A percentile compares a stretch with the other conserved stretches of the same genome.
These are phyloP conservation scores for Arthrobotrys megalospora DNA, from an alignment of 2,329 filamentous ascomycete genomes.

Conservation along the genomic window DNA sequence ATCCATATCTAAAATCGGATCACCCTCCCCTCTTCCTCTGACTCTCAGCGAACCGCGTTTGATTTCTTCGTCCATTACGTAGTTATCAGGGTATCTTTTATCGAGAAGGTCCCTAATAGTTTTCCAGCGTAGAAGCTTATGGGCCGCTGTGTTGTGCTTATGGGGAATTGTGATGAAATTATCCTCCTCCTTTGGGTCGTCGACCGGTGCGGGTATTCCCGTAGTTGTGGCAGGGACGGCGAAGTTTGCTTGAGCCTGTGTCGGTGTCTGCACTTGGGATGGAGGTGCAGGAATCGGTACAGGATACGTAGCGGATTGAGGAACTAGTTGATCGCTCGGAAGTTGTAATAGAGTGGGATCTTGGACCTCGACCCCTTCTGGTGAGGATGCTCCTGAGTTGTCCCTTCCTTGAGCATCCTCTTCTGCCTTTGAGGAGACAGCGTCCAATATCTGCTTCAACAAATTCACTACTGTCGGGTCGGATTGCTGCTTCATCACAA, in stretches of 20 bases:
- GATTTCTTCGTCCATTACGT: conserved; percentile 83
- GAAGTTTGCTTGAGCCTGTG: conserved; percentile 60
- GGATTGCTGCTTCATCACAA: conserved; percentile 65
- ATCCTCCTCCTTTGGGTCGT: conserved; percentile 62
- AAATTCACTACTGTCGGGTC: conserved; percentile 65
- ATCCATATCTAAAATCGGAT: conserved; percentile 67
- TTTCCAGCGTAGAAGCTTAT: conserved; percentile 81
- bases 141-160: conserved; percentile 91
- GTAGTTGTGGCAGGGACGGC: conserved; percentile 58
- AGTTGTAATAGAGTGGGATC: conserved; percentile 38
- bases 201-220: conserved; percentile 70
- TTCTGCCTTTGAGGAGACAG: conserved; percentile 38
- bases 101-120: conserved; percentile 77
- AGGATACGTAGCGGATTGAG: conserved; percentile 21
- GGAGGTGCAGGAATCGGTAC: conserved; percentile 49
- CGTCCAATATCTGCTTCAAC: conserved; percentile 63
- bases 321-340: conserved; percentile 4
- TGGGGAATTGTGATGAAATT: conserved; percentile 79
- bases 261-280: conserved; percentile 46
- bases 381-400: conserved; percentile 23
- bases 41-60: conserved; percentile 80
- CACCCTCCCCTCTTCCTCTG: conserved; percentile 84
- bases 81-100: conserved; percentile 73
- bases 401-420: conserved; percentile 53
- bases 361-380: conserved; percentile 39